Base-by-base conservation (phyloP, 257 asterid species). In the Solanum pinnatisectum region DNA sequence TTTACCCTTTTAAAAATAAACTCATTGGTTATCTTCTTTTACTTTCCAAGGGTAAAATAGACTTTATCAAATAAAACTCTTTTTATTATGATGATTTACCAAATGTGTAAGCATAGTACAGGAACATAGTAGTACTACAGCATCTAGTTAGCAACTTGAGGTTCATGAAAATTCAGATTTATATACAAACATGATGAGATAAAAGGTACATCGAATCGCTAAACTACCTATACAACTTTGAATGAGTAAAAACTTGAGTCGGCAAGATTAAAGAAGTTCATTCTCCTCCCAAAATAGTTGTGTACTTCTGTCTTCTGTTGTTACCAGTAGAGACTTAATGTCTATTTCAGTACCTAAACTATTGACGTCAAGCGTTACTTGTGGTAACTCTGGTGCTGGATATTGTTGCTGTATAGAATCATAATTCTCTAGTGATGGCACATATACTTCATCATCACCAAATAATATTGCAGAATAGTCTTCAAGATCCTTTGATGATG, bases 211-310 rank as follows among this genome's bases (percentile, higher is more conserved):
- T 79, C 12, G 67, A 59, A 59, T 59, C 85, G 10, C 67, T 79
- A 79, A 44, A 44, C 85, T 79, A 44, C 85, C 25, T 74, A 74
- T 74, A 37, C 49, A 37, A 37, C 20, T 74, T 36, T 74, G 32
- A 74, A 74, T 74, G 82, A 30, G 12, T 49, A 82, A 32, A 81
- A 82, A 49, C 86, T 30, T 82, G 44, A 46, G 67, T 32, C 42
- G n/a, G 76, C 56, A 56, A 63, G 23, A 33, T 44, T 32, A 68
- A 30, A 32, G 90, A 32, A 88, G 12, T 23, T 88, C 72, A 39
- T 89, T 89, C 13, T 78, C 83, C n/a, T 82, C 90, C 92, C 93
- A 89, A 79, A 90, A 91, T 83, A 77, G 83, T n/a, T 79, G 88
- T 83, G 89, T 37, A 39, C 87, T 89, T 36, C 88, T 33, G 90